Base-by-base conservation (phyloP, 140 eudicot species). In the Bidens hawaiensis region DNA sequence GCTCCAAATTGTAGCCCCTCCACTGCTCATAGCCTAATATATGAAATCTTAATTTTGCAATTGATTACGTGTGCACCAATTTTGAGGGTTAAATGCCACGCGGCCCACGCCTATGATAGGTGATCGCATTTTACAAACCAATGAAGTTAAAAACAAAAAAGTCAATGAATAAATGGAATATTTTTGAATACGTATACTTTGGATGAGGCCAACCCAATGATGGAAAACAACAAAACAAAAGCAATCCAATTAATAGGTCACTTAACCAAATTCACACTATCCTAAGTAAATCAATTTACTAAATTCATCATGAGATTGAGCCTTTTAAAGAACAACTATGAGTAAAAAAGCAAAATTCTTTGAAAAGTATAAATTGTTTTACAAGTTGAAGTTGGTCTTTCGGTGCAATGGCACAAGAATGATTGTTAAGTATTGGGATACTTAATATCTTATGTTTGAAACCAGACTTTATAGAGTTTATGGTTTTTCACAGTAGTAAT, bases 71-170 rank as follows among this genome's bases (percentile, higher is more conserved):
- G 51, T 52, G 65, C 71, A 72, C 66, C 71, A 64, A 72, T 53
- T 72, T 64, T 63, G 27, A 72, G 71, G 59, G 60, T 15, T 28
- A 31, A 51, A 71, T 27, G 76, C 47, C 48, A 62, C 64, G 70
- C 76, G 63, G 19, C 70, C 47, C 48, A 62, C 64, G 70, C 76
- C 46, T 71, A 71, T 71, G 76, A 71, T 71, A 71, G 71, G 62
- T 62, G 59, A 62, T 72, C 77, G 42, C 77, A 72, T 53, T 52
- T 72, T 72, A 72, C 77, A 62, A 64, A 72, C 77, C 77, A 72
- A 64, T 72, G 60, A 63, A 28, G 15, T 28, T 53, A 72, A 72
- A 56, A 16, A n/a, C 14, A 50, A 27, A 63, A 63, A 72, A 72
- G 77, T 72, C 71, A 72, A 71, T 71, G 50, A 52, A 62, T 51